Evolutionary conservation across 441 rosid species (phyloP), one percentile per base, ranked within the genome.

Genomic region (California macrophylla): DNA sequence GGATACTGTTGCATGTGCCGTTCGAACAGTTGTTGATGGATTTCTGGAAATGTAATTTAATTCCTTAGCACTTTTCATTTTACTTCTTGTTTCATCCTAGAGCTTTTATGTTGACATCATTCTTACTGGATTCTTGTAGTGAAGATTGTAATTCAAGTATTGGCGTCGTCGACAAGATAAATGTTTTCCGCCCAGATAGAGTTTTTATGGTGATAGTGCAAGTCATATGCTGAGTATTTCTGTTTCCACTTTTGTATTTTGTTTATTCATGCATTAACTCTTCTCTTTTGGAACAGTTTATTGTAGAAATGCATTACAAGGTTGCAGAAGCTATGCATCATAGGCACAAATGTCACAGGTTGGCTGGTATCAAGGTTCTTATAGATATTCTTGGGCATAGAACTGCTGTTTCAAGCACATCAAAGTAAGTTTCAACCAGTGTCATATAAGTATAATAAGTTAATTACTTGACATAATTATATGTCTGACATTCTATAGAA

Each of bases 171-270:
- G 98, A 95, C 78, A 89, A 82, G 82, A 87, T 95, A 40, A 92
- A 92, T 71, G 83, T 95, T 76, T 92, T 95, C 76, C 98, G 97
- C 70, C 86, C 95, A 1, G 98, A 95, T 80, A 90, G 98, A 80
- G 97, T 86, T 75, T 95, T 92, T 83, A 92, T 88, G 98, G 99
- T 95, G 78, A 80, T 50, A 38, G 65, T 75, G 66, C 72, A 62
- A 66, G 72, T 69, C 50, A 28, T 42, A 3, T 73, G 24, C 30
- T 54, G 8, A 6, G 6, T 15, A 64, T n/a, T 74, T 77, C 21
- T 28, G 30, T 69, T 69, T 60, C 47, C 7, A 1, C 21, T 60
- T 24, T 20, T 74, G 47, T 69, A 76, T 80, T 71, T 38, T 20
- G 24, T 2, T n/a, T 16, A 30, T 32, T 52, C 68, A 20, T 21